Evolutionary conservation across 2,329 filamentous ascomycete genomes (phyloP).

Genomic region (Dactylellina drechsleri): DNA sequence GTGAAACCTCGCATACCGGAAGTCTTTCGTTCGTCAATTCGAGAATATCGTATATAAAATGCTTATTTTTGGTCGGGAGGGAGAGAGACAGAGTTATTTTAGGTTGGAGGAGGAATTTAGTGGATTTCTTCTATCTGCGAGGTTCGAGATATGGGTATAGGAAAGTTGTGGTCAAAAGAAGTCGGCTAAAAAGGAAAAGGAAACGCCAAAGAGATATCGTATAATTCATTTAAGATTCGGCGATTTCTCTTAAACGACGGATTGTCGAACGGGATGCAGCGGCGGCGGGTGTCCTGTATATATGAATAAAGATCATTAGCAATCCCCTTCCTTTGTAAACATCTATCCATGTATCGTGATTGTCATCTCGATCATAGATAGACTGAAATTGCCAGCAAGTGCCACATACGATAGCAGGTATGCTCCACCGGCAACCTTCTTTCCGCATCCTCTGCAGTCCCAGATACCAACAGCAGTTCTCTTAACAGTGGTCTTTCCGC

Average conservation of each 20-base stretch:
- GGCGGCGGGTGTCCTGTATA: slow-evolving; percentile 82
- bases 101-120: slow-evolving; percentile 13
- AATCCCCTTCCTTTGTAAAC: not conserved
- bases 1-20: slow-evolving; percentile 46
- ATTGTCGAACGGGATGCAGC: slow-evolving; percentile 95
- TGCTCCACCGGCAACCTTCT: slow-evolving; percentile 91
- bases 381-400: slow-evolving; percentile 14
- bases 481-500: slow-evolving; percentile 94
- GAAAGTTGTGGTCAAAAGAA: slow-evolving; percentile 16
- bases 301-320: not conserved
- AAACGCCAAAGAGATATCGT: slow-evolving; percentile 19
- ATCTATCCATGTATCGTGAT: not conserved
- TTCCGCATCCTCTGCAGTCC: slow-evolving; percentile 95
- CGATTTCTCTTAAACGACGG: slow-evolving; percentile 95
- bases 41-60: slow-evolving; percentile 45
- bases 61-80: slow-evolving; percentile 24
- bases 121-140: slow-evolving; percentile 49
- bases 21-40: slow-evolving; percentile 31
- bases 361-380: not conserved
- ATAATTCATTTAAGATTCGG: slow-evolving; percentile 78
- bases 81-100: slow-evolving; percentile 1
- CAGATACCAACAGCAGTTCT: slow-evolving; percentile 93
- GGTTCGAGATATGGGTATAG: slow-evolving; percentile 48
- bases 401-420: slow-evolving; percentile 93
- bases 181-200: slow-evolving; percentile 34